Percentiles rank a stretch among this genome's conserved stretches.
Evolutionary conservation across 2,329 filamentous ascomycete genomes (phyloP).

Genomic region (Chaetomium olivaceum): DNA sequence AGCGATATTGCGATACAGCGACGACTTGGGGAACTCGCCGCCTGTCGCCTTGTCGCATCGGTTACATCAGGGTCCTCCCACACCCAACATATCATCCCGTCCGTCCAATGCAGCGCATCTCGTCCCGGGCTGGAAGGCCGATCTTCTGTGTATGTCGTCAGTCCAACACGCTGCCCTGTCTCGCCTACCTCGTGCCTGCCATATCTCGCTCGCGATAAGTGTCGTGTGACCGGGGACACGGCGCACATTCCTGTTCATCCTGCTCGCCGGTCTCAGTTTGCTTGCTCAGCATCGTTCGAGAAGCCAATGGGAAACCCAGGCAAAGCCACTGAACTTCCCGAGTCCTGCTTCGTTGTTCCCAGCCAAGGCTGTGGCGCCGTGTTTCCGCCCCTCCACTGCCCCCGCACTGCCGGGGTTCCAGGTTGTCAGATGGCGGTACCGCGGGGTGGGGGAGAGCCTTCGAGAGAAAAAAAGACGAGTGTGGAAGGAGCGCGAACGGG

Average conservation of each 20-base stretch:
- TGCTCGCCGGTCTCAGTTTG: neutral
- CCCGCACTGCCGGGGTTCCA: constrained; percentile 2
- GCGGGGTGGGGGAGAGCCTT: neutral
- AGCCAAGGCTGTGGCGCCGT: constrained; percentile 9
- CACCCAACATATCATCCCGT: neutral
- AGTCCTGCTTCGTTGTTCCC: neutral
- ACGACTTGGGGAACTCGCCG: neutral
- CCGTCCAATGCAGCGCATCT: neutral
- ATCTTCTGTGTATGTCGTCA: neutral
- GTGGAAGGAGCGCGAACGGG: neutral
- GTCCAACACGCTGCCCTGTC: neutral
- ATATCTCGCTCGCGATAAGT: neutral
- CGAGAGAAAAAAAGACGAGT: neutral
- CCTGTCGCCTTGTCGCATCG: neutral
- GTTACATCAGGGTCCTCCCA: constrained; percentile 1
- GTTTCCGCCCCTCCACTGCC: constrained; percentile 7
- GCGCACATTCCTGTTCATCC: neutral
- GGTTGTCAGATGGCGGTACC: neutral
- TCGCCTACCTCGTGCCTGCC: neutral
- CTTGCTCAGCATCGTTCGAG: neutral
- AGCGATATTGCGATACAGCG: neutral
- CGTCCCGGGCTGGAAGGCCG: neutral
- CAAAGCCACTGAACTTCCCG: neutral
- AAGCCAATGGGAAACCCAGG: neutral
- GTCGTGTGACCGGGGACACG: neutral